These are phyloP conservation scores for Talaromyces funiculosus DNA, from an alignment of 2,329 filamentous ascomycete species.

Conservation along the genomic window DNA sequence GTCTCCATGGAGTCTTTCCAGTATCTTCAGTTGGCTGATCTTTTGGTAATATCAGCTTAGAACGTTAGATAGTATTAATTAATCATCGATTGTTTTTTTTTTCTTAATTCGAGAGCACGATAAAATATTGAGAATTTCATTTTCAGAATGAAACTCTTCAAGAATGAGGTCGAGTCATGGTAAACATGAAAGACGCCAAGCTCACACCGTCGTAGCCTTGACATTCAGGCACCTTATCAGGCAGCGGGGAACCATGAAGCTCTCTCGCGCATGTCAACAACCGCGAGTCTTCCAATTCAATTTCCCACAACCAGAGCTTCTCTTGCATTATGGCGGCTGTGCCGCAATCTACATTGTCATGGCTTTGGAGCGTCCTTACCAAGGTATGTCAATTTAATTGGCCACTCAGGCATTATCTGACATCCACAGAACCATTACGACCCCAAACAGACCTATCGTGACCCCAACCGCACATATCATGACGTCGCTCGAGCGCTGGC, in stretches of 20 bases:
- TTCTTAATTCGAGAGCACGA: neutral
- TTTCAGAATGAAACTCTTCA: no score
- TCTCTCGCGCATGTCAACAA: neutral
- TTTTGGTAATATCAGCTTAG: neutral
- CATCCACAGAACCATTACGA: conserved; percentile 31
- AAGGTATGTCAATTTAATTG: conserved; percentile 48
- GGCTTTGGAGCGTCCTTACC: conserved; percentile 87
- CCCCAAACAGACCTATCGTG: conserved; percentile 72
- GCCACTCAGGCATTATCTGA: neutral
- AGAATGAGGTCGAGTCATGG: neutral
- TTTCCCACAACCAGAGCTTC: neutral
- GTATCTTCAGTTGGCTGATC: neutral
- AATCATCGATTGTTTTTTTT: neutral
- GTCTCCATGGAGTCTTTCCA: neutral
- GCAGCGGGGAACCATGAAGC: neutral
- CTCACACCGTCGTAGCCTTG: neutral
- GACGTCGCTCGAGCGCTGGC: conserved; percentile 80
- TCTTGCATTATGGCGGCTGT: conserved; percentile 54
- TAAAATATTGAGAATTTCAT: neutral
- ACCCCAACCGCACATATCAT: conserved; percentile 87
- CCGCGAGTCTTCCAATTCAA: neutral
- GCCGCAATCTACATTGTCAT: conserved; percentile 84
- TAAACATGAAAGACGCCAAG: neutral
- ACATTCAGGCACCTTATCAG: neutral
- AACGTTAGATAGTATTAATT: neutral